These are phyloP conservation scores for Sugiyamaella paludigena DNA, from an alignment of 1,139 yeast genomes.

Conservation along the genomic window DNA sequence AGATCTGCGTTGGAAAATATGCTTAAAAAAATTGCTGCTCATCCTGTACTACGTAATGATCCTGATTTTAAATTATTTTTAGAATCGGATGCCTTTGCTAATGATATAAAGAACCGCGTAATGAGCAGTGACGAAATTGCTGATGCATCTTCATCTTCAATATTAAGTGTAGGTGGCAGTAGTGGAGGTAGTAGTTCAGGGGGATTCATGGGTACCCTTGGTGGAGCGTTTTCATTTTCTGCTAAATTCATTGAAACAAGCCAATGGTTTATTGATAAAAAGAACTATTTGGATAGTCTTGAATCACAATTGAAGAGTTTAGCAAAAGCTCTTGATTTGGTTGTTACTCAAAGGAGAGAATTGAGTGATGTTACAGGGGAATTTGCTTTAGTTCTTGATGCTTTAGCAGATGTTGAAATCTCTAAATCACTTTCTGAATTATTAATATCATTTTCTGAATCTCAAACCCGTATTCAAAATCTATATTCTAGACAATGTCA, in stretches of 20 bases:
- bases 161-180: constrained; percentile 23
- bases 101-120: constrained; percentile 43
- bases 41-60: constrained; percentile 60
- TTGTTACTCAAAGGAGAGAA: constrained; percentile 74
- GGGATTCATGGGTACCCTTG: constrained; percentile 65
- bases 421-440: constrained; percentile 64
- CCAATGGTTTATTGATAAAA: constrained; percentile 68
- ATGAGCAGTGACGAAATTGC: constrained; percentile 28
- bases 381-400: constrained; percentile 51
- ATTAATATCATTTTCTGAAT: constrained; percentile 62
- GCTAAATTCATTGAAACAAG: constrained; percentile 73
- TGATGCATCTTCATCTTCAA: constrained; percentile 19
- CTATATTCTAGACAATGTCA: constrained; percentile 74
- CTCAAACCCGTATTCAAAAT: constrained; percentile 69
- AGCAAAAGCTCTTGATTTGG: constrained; percentile 67
- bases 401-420: constrained; percentile 72
- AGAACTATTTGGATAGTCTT: constrained; percentile 64
- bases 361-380: constrained; percentile 66
- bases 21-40: constrained; percentile 66
- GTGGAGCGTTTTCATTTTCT: constrained; percentile 53
- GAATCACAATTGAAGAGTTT: constrained; percentile 72
- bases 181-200: too few relatives aligned
- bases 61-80: constrained; percentile 75
- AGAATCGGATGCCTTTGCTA: constrained; percentile 65
- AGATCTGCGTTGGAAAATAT: constrained; percentile 83